Evolutionary conservation across 2,329 filamentous ascomycete species (phyloP).

Genomic region (Aspergillus tanneri): DNA sequence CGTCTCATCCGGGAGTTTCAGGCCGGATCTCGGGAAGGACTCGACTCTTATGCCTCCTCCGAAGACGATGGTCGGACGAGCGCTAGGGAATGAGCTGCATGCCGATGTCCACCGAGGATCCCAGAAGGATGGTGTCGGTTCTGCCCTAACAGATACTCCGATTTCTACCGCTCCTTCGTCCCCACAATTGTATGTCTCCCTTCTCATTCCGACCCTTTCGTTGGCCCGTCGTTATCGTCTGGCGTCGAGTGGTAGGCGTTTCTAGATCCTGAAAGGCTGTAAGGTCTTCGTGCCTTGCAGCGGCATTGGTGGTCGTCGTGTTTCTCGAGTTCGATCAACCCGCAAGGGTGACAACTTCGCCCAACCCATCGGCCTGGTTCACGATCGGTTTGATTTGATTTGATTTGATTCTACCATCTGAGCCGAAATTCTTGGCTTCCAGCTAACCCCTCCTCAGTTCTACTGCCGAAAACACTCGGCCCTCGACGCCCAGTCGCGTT

Average conservation of each 20-base stretch:
- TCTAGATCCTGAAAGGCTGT: no score
- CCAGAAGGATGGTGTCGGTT: constrained; percentile 50
- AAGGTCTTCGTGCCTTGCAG: no score
- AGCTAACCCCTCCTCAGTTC: constrained; percentile 3
- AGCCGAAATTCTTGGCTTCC: not conserved
- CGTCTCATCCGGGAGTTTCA: constrained; percentile 21
- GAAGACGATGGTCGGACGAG: constrained; percentile 43
- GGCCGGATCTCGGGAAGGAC: constrained; percentile 30
- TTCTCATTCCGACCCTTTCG: constrained; percentile 16
- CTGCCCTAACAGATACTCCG: constrained; percentile 62
- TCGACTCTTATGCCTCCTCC: constrained; percentile 36
- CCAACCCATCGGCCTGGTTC: no score
- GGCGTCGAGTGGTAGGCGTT: not conserved
- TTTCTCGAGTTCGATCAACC: no score
- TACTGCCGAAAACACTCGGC: constrained; percentile 22
- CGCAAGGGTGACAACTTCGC: no score
- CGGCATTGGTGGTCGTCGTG: no score
- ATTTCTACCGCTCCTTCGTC: constrained; percentile 61
- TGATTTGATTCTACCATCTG: constrained; percentile 3
- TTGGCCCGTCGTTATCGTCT: constrained; percentile 16
- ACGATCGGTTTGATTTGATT: constrained; percentile 7
- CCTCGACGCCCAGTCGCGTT: constrained; percentile 69
- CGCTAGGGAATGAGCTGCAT: constrained; percentile 44
- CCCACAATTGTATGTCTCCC: constrained; percentile 57
- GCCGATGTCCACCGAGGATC: constrained; percentile 38